Base-by-base conservation (phyloP, 2,329 filamentous ascomycete species). In the Xylariaceae sp. region DNA sequence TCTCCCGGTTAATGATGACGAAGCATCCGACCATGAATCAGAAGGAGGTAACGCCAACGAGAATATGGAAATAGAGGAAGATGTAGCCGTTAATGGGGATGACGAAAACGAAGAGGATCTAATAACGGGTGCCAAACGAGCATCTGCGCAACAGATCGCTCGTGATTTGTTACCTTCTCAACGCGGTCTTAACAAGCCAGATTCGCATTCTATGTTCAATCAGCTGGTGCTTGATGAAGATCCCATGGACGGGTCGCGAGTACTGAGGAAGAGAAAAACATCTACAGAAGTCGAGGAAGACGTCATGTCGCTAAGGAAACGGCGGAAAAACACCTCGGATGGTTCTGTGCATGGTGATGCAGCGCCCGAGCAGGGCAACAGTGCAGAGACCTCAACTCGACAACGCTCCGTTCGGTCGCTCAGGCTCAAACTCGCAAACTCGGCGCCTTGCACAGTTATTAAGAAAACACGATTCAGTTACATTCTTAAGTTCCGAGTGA, bases 261-360 rank as follows among this genome's bases (percentile, higher is more conserved):
- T 89, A 37, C 77, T 96, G 61, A 83, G 92, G 61, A 96, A 96
- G 75, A 85, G 92, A 56, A 96, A 93, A 73, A 87, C 90, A 15
- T 91, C 90, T 2, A 78, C 82, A 10, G 86, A 88, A 53, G 78
- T 76, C 61, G 78, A 90, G 63, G 80, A 88, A 64, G 77, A 77
- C 13, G 74, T 76, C 13, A 74, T 78, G 59, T 76, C 78, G 0
- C 70, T 80, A 42, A 80, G 82, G 61, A 87, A 84, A 71, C 78
- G 84, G 39, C 74, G 80, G 50, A 78, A 78, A 66, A 77, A 80
- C 23, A 74, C 75, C 0, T 76, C 75, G 0, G 77, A 77, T n/a
- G 79, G 76, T 39, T 74, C 73, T 42, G 59, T 55, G n/a, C 60
- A 68, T 53, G 67, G 61, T 34, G 70, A 71, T n/a, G 70, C 70